Conservation (phyloP, 441 rosid genomes). For the Erodium moschatum region DNA sequence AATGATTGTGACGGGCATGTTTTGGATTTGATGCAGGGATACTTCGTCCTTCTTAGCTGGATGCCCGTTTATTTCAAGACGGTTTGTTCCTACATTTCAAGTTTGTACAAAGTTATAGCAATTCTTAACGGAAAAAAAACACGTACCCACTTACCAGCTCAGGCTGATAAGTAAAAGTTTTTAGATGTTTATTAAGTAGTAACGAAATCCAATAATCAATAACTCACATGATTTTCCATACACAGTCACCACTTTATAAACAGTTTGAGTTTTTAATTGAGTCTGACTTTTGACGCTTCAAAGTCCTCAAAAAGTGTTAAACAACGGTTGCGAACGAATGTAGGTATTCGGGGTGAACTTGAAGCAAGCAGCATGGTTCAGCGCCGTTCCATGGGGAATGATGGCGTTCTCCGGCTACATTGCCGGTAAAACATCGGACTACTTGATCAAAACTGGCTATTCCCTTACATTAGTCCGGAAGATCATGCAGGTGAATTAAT, state of each 20-base stretch:
- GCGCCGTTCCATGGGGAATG: constrained; percentile 92
- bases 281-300: too few species aligned
- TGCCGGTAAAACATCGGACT: constrained; percentile 64
- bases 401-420: constrained; percentile 79
- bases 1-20: not conserved
- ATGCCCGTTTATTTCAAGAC: constrained; percentile 94
- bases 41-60: constrained; percentile 92
- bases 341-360: constrained; percentile 75
- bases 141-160: too few species aligned
- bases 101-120: too few species aligned
- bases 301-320: not conserved
- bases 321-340: not conserved
- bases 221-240: too few species aligned
- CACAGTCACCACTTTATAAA: too few species aligned
- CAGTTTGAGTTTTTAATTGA: too few species aligned
- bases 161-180: too few species aligned
- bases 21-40: constrained; percentile 43
- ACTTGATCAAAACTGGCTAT: constrained; percentile 56
- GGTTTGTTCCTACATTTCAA: constrained; percentile 31
- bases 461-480: constrained; percentile 66
- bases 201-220: too few species aligned
- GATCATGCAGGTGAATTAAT: constrained; percentile 73
- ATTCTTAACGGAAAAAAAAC: too few species aligned
- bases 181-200: too few species aligned
- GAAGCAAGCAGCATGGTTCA: constrained; percentile 94